Conservation (phyloP, 1,284 basidiomycete genomes). For the Takashimella koratensis region DNA sequence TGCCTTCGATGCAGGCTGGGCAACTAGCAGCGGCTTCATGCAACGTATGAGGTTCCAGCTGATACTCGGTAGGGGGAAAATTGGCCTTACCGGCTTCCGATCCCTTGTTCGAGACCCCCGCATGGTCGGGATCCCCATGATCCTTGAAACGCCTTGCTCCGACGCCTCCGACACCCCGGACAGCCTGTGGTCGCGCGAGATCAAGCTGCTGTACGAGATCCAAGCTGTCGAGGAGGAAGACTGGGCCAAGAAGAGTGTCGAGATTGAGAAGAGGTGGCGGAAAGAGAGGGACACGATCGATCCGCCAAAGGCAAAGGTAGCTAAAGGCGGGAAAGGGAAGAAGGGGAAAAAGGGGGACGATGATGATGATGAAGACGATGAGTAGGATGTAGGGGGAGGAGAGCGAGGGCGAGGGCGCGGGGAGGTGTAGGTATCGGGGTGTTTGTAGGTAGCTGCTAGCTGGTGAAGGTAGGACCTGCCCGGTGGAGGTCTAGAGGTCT, state of each 20-base stretch:
- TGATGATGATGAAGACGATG: conserved; percentile 15
- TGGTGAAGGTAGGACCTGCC: too few species aligned
- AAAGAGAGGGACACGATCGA: conserved; percentile 36
- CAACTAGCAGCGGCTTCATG: too few species aligned
- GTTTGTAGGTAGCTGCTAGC: not conserved
- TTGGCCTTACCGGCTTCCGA: conserved; percentile 63
- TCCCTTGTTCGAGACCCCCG: conserved; percentile 67
- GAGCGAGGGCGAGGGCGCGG: conserved; percentile 8
- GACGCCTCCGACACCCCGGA: conserved; percentile 46
- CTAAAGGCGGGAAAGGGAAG: conserved; percentile 17
- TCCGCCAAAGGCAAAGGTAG: conserved; percentile 37
- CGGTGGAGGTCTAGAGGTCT: too few species aligned
- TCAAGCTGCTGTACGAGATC: conserved; percentile 52
- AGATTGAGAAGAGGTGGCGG: conserved; percentile 35
- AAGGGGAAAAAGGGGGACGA: conserved; percentile 17
- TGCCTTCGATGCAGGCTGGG: not conserved
- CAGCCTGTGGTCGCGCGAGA: conserved; percentile 66
- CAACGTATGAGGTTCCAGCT: too few species aligned
- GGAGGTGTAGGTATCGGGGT: not conserved
- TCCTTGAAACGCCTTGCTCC: conserved; percentile 68
- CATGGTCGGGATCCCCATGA: conserved; percentile 66
- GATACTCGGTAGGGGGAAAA: conserved; percentile 60
- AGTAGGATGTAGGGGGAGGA: conserved; percentile 19
- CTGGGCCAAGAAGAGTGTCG: conserved; percentile 35
- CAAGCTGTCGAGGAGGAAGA: conserved; percentile 39